These are phyloP conservation scores for Oryza rufipogon DNA, from an alignment of 176 grass and related monocot species.

Conservation along the genomic window DNA sequence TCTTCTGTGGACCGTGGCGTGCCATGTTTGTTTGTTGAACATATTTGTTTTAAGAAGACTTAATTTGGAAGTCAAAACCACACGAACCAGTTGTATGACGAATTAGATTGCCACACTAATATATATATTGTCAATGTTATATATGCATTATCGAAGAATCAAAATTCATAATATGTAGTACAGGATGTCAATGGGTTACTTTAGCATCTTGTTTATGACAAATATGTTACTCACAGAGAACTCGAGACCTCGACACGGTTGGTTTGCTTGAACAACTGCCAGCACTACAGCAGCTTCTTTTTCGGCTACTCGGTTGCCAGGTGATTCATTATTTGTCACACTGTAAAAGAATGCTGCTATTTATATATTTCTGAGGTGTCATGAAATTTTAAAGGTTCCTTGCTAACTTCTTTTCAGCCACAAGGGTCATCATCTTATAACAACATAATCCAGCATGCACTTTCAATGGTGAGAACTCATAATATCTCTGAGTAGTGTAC, in stretches of 20 bases:
- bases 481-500: neutral
- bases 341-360: neutral
- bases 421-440: conserved; percentile 87
- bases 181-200: neutral
- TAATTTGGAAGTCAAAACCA: neutral
- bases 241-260: conserved; percentile 62
- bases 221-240: conserved; percentile 54
- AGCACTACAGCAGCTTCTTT: conserved; percentile 74
- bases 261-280: conserved; percentile 83
- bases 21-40: neutral
- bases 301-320: conserved; percentile 83
- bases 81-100: neutral
- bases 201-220: conserved; percentile 16
- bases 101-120: neutral
- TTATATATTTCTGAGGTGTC: conserved; percentile 5
- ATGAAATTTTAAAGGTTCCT: conserved; percentile 18
- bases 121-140: neutral
- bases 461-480: conserved; percentile 77
- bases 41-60: neutral
- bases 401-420: conserved; percentile 56
- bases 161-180: neutral
- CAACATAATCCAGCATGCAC: conserved; percentile 82
- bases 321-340: conserved; percentile 48
- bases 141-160: neutral
- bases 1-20: neutral